Evolutionary conservation across 805 yeast genomes (phyloP).

Genomic region (Hanseniaspora singularis): DNA sequence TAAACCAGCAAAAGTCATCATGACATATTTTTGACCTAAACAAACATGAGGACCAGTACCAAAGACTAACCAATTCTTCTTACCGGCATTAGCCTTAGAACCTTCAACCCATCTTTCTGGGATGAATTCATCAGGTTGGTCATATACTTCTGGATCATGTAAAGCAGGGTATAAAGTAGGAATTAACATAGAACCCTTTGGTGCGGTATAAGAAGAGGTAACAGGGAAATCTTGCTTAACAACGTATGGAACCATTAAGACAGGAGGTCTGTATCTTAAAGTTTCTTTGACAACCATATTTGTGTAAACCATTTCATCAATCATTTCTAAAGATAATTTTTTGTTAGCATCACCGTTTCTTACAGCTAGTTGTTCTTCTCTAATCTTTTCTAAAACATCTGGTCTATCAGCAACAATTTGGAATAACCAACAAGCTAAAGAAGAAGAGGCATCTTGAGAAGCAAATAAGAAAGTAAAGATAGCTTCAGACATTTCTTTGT

Average conservation of each 20-base stretch:
- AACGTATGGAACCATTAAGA: slow-evolving; percentile 93
- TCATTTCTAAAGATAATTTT: slow-evolving; percentile 55
- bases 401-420: slow-evolving; percentile 94
- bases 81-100: slow-evolving; percentile 59
- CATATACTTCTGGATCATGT: slow-evolving; percentile 95
- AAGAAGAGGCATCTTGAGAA: slow-evolving; percentile 94
- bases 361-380: slow-evolving; percentile 81
- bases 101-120: slow-evolving; percentile 94
- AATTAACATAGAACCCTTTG: slow-evolving; percentile 93
- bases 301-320: slow-evolving; percentile 81
- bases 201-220: slow-evolving; percentile 73
- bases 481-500: slow-evolving; percentile 90
- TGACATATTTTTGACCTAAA: slow-evolving; percentile 86
- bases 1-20: slow-evolving; percentile 77
- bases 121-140: slow-evolving; percentile 82
- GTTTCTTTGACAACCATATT: slow-evolving; percentile 83
- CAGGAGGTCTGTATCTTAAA: slow-evolving; percentile 93
- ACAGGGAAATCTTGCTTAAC: slow-evolving; percentile 80
- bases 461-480: slow-evolving; percentile 94
- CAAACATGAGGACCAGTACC: slow-evolving; percentile 97
- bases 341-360: slow-evolving; percentile 62
- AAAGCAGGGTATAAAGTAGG: slow-evolving; percentile 92
- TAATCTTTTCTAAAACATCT: slow-evolving; percentile 70
- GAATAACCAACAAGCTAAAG: slow-evolving; percentile 96
- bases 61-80: slow-evolving; percentile 89